Base-by-base conservation (phyloP, 495 filamentous ascomycete species). In the Chaetomium tenue region DNA sequence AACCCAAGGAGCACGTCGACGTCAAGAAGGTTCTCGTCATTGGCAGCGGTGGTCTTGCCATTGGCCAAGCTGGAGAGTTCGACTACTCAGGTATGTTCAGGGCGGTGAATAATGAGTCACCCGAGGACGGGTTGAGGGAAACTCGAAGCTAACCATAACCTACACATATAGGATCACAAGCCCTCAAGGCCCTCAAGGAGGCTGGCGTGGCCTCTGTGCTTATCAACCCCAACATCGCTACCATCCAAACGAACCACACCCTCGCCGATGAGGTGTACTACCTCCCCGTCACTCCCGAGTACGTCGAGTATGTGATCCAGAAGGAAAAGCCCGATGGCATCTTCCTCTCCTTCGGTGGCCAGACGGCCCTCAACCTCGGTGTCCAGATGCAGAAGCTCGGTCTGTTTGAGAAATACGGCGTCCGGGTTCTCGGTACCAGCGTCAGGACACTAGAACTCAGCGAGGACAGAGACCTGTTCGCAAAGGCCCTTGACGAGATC, bases 21-120 rank as follows among this genome's bases (percentile, higher is more conserved):
- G 94, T 98, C 61, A 96, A 93, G 82, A 98, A 98, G 82, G 94
- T 98, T n/a, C 82, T 98, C 57, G 91, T 98, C 60, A 91, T 98
- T 73, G 94, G 94, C 46, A 91, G 88, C 78, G 94, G 94, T 77
- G 94, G 94, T 77, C 84, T 98, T 65, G 93, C 92, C 74, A 98
- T 98, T 82, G 94, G 94, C 64, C 94, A 98, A 78, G 94, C 94
- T 63, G 94, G 94, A 78, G 94, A 98, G 78, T 98, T 98, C 72
- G 94, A 98, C 76, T 98, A 98, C 78, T 98, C 95, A 67, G 94
- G 93, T 85, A 86, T 78, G 79, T 79, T 42, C 64, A 39, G 63
- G 61, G 72, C 71, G 69, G 64, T 71, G 63, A 68, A 61, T 26
- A n/a, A 71, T 74, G 74, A 77, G 70, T 74, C 74, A 75, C 68